Percentiles rank a stretch among this genome's conserved stretches.
These are phyloP conservation scores for Tephrocybe sp. DNA, from an alignment of 768 basidiomycete genomes.

Conservation along the genomic window DNA sequence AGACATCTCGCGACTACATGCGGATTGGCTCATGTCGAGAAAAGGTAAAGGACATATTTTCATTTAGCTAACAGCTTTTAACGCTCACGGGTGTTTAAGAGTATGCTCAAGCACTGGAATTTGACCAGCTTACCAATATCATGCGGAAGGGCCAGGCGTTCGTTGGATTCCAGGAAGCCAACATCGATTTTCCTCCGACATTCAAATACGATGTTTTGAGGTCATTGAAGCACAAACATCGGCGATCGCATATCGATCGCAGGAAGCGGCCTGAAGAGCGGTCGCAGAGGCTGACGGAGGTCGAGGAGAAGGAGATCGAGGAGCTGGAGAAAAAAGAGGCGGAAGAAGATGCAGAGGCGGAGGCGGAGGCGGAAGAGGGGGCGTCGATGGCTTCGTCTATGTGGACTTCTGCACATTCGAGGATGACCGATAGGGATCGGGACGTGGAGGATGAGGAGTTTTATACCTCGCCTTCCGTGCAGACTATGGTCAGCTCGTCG, in stretches of 20 bases:
- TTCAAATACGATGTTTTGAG: conserved; percentile 89
- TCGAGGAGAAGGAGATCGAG: conserved; percentile 34
- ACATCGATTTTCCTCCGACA: conserved; percentile 86
- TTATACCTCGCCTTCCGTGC: conserved; percentile 24
- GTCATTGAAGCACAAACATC: conserved; percentile 49
- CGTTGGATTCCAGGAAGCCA: conserved; percentile 74
- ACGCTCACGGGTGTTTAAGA: conserved; percentile 51
- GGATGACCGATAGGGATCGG: conserved; percentile 30
- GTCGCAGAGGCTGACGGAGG: conserved; percentile 28
- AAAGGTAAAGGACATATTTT: conserved; percentile 45
- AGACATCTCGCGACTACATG: conserved; percentile 85
- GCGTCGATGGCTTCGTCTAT: conserved; percentile 54
- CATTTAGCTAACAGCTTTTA: too few relatives aligned
- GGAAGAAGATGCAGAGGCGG: conserved; percentile 38
- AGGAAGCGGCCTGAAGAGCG: conserved; percentile 33
- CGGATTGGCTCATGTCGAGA: conserved; percentile 88
- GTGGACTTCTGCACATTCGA: conserved; percentile 45
- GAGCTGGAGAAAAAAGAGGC: conserved; percentile 36
- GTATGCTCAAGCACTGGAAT: conserved; percentile 80
- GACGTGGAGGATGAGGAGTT: conserved; percentile 37
- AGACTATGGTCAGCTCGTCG: conserved; percentile 25
- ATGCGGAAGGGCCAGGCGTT: conserved; percentile 73
- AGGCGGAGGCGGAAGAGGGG: conserved; percentile 34
- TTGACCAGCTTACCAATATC: conserved; percentile 82
- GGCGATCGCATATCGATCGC: conserved; percentile 31